A percentile compares a stretch with the other conserved stretches of the same genome.
phyloP scores from a whole-genome alignment of 1,139 yeast species.

The Scheffersomyces segobiensis region DNA sequence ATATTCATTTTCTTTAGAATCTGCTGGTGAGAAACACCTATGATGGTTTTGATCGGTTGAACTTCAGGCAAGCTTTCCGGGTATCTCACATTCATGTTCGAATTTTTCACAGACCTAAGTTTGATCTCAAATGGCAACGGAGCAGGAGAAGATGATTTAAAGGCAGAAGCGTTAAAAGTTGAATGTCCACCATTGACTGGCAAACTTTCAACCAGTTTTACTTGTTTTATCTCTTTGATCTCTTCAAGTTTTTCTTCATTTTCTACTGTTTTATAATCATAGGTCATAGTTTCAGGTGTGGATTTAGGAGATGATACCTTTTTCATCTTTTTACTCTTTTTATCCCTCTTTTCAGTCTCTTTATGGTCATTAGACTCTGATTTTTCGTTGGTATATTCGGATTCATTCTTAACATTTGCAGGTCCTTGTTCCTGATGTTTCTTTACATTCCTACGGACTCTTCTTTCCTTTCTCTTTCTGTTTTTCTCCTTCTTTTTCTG shows the following conservation, averaged over 20 bases:
- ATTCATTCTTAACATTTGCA: not conserved
- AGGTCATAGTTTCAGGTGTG: not conserved
- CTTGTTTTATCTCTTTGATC: not conserved
- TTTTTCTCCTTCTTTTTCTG: conserved; percentile 7
- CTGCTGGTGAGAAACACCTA: conserved; percentile 42
- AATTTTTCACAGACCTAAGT: conserved; percentile 31
- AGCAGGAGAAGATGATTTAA: not conserved
- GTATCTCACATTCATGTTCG: conserved; percentile 28
- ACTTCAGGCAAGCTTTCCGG: conserved; percentile 36
- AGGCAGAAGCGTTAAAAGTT: not conserved
- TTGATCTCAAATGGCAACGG: conserved; percentile 30
- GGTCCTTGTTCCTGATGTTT: not conserved
- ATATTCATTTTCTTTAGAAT: conserved; percentile 29
- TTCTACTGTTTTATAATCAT: not conserved
- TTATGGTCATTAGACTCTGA: conserved; percentile 5
- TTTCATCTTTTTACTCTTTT: conserved; percentile 1
- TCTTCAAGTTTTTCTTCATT: not conserved
- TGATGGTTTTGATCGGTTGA: conserved; percentile 39
- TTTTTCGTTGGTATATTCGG: not conserved
- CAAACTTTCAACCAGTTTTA: not conserved
- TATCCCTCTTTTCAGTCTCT: not conserved
- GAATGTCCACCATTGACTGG: not conserved
- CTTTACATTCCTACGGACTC: conserved; percentile 8
- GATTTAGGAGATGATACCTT: not conserved
- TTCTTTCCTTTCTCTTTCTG: conserved; percentile 15